Evolutionary conservation across 176 grass and related monocot species (phyloP), one percentile per base, ranked within the genome.

Genomic region (Alloteropsis semialata): DNA sequence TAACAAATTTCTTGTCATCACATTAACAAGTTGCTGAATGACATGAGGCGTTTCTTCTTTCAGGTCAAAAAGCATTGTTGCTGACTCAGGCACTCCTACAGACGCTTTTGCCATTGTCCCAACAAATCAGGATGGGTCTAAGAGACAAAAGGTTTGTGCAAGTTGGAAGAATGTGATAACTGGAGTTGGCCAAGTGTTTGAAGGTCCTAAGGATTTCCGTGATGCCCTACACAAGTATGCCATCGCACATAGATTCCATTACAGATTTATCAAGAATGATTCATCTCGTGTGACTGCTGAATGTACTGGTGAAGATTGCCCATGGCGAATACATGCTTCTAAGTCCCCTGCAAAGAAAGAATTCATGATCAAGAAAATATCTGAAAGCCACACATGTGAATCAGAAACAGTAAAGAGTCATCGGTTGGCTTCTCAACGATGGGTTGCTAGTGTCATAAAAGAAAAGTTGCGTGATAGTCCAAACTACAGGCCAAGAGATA

Each of bases 381-480:
- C 85, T 78, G 92, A 95, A 45, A 89, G 66, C 9, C 96, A 99
- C 86, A 92, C 93, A 16, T 99, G 96, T 87, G 87, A 89, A 67
- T 89, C 91, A 46, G 96, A 96, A 69, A 82, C 90, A 51, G 89
- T 80, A 67, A 92, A 93, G 76, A 92, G 96, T 75, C 91, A 93
- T 79, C 89, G 91, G 29, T 66, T 95, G 73, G 96, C 96, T 11
- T 93, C 93, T 62, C 93, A 94, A 32, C 65, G 92, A 74, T 99
- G 96, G 96, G 90, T 99, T 74, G 92, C 96, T 63, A 99, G 93
- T 90, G 93, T 99, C 70, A 99, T 99, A 64, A 99, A 99, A 78
- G 96, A 99, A 72, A 99, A 92, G 43, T 86, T 99, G 71, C 92
- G 88, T 77, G 89, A 94, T 74, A 91, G 76, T 56, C 96, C 96